A percentile compares a stretch with the other conserved stretches of the same genome.
phyloP scores from a whole-genome alignment of 768 basidiomycete genomes.

The Pholiota microspora region DNA sequence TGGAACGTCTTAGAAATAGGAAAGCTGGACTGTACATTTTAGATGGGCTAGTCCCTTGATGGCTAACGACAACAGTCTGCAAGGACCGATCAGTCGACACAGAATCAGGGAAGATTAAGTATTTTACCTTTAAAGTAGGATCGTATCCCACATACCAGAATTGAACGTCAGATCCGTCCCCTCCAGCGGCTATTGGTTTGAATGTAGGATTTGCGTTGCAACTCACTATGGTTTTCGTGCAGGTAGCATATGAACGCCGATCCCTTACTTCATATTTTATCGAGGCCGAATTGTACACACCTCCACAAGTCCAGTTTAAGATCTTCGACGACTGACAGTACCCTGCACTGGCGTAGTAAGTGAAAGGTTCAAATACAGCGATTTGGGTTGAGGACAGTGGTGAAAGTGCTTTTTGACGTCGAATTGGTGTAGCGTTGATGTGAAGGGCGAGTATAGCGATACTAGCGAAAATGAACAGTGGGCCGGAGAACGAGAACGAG shows the following conservation, averaged over 20 bases:
- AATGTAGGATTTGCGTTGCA: constrained; percentile 48
- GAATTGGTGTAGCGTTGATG: constrained; percentile 6
- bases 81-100: not conserved
- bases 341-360: constrained; percentile 48
- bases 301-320: constrained; percentile 53
- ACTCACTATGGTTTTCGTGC: constrained; percentile 29
- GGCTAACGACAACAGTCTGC: constrained; percentile 34
- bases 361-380: constrained; percentile 42
- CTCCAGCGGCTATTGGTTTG: constrained; percentile 47
- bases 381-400: constrained; percentile 40
- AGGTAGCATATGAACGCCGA: not conserved
- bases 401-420: constrained; percentile 25
- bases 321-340: constrained; percentile 45
- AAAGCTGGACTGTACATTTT: constrained; percentile 28
- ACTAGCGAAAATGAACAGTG: constrained; percentile 7
- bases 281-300: constrained; percentile 11
- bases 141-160: constrained; percentile 49
- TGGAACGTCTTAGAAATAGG: too few species aligned
- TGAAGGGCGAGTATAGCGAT: not conserved
- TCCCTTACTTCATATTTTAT: not conserved
- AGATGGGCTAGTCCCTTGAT: constrained; percentile 32
- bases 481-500: not conserved
- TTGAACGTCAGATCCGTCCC: constrained; percentile 39
- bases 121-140: constrained; percentile 27
- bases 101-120: not conserved